Conservation (phyloP, 2,329 filamentous ascomycete genomes). For the Ascosphaera apis region DNA sequence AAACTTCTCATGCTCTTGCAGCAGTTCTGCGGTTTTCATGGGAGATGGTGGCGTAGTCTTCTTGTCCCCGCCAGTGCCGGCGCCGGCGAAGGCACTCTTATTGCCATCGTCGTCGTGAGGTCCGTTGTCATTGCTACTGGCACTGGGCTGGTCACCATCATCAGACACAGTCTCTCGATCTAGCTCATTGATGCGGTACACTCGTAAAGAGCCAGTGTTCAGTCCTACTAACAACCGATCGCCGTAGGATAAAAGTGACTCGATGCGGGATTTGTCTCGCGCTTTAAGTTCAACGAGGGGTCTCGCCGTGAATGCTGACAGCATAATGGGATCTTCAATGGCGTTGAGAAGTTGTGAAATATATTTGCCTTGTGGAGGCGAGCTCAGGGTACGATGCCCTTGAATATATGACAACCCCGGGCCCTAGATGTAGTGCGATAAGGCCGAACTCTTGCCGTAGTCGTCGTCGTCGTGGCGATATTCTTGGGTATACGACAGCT, state of each 20-base stretch:
- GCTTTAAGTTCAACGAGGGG: conserved; percentile 91
- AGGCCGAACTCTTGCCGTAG: no score
- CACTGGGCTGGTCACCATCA: conserved; percentile 14
- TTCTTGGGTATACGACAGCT: no score
- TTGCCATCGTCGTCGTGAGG: conserved; percentile 9
- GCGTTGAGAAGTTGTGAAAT: no score
- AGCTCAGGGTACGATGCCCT: no score
- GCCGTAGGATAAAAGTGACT: conserved; percentile 80
- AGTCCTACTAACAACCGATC: conserved; percentile 82
- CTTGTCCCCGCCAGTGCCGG: conserved; percentile 5
- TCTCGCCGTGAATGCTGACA: conserved; percentile 90
- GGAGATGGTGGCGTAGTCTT: conserved; percentile 5
- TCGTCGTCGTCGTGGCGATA: no score
- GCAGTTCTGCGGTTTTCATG: conserved; percentile 48
- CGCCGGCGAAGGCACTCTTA: conserved; percentile 4
- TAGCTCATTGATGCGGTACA: conserved; percentile 70
- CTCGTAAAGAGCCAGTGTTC: conserved; percentile 65
- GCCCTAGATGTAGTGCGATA: no score
- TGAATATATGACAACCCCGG: no score
- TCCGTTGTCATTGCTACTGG: conserved; percentile 7
- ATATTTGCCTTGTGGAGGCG: background rate
- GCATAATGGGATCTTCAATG: conserved; percentile 32
- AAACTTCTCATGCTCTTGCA: conserved; percentile 88
- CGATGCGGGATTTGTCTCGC: conserved; percentile 91
- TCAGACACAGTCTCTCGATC: conserved; percentile 19